Evolutionary conservation across 345 rosid species (phyloP).

Genomic region (Dipteronia dyeriana): DNA sequence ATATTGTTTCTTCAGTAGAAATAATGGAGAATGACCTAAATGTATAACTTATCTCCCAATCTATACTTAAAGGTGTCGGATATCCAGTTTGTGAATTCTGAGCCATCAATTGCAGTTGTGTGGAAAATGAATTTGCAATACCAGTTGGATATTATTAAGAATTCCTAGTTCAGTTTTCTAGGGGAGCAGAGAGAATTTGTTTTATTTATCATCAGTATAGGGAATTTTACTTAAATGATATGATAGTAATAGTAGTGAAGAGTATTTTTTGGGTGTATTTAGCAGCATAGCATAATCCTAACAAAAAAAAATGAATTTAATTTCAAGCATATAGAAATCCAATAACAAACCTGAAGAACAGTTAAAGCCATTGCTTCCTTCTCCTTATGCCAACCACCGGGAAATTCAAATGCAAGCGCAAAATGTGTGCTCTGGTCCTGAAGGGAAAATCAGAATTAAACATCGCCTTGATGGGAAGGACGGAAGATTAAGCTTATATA

Average conservation of each 20-base stretch:
- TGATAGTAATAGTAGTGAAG: background rate
- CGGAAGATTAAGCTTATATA: background rate
- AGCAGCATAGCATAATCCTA: background rate
- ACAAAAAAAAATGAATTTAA: background rate
- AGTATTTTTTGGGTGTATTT: background rate
- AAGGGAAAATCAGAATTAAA: constrained; percentile 18
- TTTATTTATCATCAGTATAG: background rate
- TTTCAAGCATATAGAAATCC: background rate
- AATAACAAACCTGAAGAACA: constrained; percentile 77
- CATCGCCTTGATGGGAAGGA: background rate
- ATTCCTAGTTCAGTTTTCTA: constrained; percentile 4
- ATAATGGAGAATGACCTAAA: constrained; percentile 17
- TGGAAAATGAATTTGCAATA: constrained; percentile 24
- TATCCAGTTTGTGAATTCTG: constrained; percentile 20
- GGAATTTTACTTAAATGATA: background rate
- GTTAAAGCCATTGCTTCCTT: constrained; percentile 77
- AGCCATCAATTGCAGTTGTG: constrained; percentile 22
- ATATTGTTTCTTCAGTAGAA: constrained; percentile 15
- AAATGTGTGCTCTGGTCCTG: constrained; percentile 62
- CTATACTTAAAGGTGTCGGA: constrained; percentile 13
- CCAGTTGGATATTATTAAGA: constrained; percentile 8
- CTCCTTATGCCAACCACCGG: constrained; percentile 81
- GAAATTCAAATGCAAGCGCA: constrained; percentile 89
- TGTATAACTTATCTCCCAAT: constrained; percentile 13
- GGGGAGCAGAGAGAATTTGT: background rate